Evolutionary conservation across 306 rosid genomes (phyloP).

Genomic region (Vicia faba): DNA sequence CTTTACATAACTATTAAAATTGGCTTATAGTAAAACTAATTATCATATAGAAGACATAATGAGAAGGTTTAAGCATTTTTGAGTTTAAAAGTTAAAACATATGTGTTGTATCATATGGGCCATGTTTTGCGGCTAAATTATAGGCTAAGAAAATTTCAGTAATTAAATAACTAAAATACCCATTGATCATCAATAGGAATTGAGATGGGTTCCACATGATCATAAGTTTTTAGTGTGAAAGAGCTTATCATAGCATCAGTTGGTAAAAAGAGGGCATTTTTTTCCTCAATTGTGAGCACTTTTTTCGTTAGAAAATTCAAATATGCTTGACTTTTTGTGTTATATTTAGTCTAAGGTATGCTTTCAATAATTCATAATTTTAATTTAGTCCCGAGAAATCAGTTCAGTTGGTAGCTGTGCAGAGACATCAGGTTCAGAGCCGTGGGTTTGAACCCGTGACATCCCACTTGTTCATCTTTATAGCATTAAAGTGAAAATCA

Average conservation of each 20-base stretch:
- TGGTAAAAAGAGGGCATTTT: conserved; percentile 35
- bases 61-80: too few species aligned
- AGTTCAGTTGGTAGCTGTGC: too few species aligned
- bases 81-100: not conserved
- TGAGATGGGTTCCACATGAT: conserved; percentile 45
- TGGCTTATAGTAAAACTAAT: conserved; percentile 20
- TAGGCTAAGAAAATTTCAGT: conserved; percentile 43
- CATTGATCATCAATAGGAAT: conserved; percentile 1
- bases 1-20: too few species aligned
- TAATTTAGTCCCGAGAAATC: not conserved
- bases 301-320: conserved; percentile 20
- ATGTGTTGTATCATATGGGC: conserved; percentile 41
- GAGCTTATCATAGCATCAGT: conserved; percentile 31
- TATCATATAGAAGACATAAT: conserved; percentile 3
- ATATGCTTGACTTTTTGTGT: conserved; percentile 25
- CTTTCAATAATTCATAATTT: not conserved
- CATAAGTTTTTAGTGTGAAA: not conserved
- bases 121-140: conserved; percentile 72
- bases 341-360: not conserved
- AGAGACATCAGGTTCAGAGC: too few species aligned
- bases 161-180: conserved; percentile 37
- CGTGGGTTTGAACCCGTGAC: too few species aligned
- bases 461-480: too few species aligned
- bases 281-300: conserved; percentile 33
- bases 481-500: conserved; percentile 32